phyloP scores from a whole-genome alignment of 352 stramenopile genomes.

The Phytophthora nicotianae region DNA sequence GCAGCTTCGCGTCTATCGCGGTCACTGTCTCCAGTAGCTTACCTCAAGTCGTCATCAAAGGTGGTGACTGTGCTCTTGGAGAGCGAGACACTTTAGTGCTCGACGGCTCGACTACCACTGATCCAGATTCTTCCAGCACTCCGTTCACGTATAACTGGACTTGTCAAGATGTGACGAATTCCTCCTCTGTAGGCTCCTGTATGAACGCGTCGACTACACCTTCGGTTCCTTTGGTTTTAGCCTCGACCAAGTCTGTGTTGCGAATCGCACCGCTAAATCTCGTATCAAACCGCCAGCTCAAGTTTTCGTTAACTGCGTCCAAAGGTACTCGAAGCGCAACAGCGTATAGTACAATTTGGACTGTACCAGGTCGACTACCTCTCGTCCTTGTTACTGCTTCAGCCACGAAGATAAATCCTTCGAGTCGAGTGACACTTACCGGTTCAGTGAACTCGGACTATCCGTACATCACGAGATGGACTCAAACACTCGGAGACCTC shows the following conservation, averaged over 20 bases:
- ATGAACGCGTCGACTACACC: constrained; percentile 10
- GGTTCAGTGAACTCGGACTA: constrained; percentile 60
- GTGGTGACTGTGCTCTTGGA: constrained; percentile 55
- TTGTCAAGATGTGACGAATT: constrained; percentile 61
- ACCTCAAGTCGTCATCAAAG: constrained; percentile 41
- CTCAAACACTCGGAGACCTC: constrained; percentile 65
- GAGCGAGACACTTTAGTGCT: constrained; percentile 57
- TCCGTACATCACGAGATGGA: constrained; percentile 59
- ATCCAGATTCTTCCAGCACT: constrained; percentile 47
- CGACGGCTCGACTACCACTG: constrained; percentile 46
- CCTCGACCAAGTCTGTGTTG: constrained; percentile 20
- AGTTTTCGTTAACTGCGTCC: constrained; percentile 51
- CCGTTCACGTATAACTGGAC: constrained; percentile 57
- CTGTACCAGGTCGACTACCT: constrained; percentile 47
- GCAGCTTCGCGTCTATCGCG: constrained; percentile 44
- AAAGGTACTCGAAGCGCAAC: constrained; percentile 34
- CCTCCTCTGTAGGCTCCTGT: constrained; percentile 19
- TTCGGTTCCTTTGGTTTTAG: constrained; percentile 23
- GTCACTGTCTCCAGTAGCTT: constrained; percentile 50
- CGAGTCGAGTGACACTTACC: constrained; percentile 42
- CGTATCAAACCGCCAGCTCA: constrained; percentile 39
- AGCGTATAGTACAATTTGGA: constrained; percentile 52
- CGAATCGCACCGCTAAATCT: constrained; percentile 55
- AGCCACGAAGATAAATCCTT: constrained; percentile 52
- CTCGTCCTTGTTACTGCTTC: constrained; percentile 41